phyloP scores from a whole-genome alignment of 106 monocot species.

The Iris macrosiphon region DNA sequence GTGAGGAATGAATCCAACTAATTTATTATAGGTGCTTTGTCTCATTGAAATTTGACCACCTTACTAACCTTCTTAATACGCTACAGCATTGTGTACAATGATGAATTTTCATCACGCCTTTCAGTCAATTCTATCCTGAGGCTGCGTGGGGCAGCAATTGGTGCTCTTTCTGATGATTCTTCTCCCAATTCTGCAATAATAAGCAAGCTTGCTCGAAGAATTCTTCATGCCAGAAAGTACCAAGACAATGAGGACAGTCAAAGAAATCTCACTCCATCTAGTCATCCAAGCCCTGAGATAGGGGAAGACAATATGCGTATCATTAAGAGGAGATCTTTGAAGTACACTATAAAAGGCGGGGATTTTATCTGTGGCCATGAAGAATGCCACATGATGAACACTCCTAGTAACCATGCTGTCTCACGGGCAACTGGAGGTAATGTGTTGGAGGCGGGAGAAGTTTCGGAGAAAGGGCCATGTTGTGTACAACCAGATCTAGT shows the following conservation, averaged over 20 bases:
- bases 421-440: conserved; percentile 8
- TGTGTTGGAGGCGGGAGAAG: neutral
- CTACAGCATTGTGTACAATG: conserved; percentile 83
- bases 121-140: conserved; percentile 83
- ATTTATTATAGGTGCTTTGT: neutral
- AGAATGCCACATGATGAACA: conserved; percentile 44
- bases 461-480: conserved; percentile 6
- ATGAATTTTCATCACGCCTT: conserved; percentile 93
- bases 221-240: conserved; percentile 34
- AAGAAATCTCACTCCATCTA: conserved; percentile 8
- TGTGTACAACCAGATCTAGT: conserved; percentile 3
- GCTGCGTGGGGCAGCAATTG: conserved; percentile 77
- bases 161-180: conserved; percentile 77
- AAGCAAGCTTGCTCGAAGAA: conserved; percentile 52
- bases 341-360: conserved; percentile 57
- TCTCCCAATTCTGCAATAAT: conserved; percentile 68
- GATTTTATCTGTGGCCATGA: conserved; percentile 57
- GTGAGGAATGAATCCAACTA: conserved; percentile 25
- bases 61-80: conserved; percentile 7
- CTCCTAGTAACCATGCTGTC: conserved; percentile 16
- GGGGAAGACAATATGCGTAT: conserved; percentile 19
- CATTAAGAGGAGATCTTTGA: conserved; percentile 24
- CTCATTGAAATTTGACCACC: neutral
- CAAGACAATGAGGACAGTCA: conserved; percentile 15
- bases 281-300: conserved; percentile 1